Conservation (phyloP, 2,329 filamentous ascomycete genomes). For the Talaromyces rugulosus region DNA sequence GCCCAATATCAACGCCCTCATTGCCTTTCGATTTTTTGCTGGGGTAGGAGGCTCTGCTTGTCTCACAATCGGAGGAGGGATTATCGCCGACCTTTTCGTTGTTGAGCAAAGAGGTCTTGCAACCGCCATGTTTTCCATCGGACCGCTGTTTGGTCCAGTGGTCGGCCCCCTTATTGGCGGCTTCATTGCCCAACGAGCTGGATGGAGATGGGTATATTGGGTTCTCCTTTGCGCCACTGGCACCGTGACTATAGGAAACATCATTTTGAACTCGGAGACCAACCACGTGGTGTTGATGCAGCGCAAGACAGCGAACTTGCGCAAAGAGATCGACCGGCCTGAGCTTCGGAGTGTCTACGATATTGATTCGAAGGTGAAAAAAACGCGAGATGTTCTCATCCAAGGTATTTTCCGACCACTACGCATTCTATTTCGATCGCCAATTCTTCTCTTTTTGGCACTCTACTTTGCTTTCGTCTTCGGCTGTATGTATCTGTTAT, state of each 20-base stretch:
- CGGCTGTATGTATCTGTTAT: slow-evolving; percentile 43
- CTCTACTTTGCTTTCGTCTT: slow-evolving; percentile 47
- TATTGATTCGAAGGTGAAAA: slow-evolving; percentile 42
- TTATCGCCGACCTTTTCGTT: slow-evolving; percentile 25
- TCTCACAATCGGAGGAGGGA: slow-evolving; percentile 40
- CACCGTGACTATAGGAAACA: slow-evolving; percentile 37
- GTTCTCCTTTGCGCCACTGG: slow-evolving; percentile 37
- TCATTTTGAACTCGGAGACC: slow-evolving; percentile 49
- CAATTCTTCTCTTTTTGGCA: slow-evolving; percentile 50
- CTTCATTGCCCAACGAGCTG: slow-evolving; percentile 44
- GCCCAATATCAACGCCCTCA: slow-evolving; percentile 50
- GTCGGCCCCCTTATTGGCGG: slow-evolving; percentile 49
- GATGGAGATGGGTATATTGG: slow-evolving; percentile 55
- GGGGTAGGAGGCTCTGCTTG: slow-evolving; percentile 61
- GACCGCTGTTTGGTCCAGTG: slow-evolving; percentile 34
- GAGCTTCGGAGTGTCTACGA: slow-evolving; percentile 10
- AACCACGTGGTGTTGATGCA: slow-evolving; percentile 58
- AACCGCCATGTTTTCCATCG: slow-evolving; percentile 22
- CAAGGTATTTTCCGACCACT: slow-evolving; percentile 51
- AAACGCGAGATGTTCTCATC: slow-evolving; percentile 39
- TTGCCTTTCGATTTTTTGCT: slow-evolving; percentile 59
- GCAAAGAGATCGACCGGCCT: slow-evolving; percentile 38
- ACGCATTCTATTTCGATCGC: slow-evolving; percentile 55
- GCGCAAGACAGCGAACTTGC: slow-evolving; percentile 54
- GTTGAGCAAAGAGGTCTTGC: slow-evolving; percentile 23